phyloP scores from a whole-genome alignment of 495 filamentous ascomycete genomes.

The Penicillium longicatenatum region DNA sequence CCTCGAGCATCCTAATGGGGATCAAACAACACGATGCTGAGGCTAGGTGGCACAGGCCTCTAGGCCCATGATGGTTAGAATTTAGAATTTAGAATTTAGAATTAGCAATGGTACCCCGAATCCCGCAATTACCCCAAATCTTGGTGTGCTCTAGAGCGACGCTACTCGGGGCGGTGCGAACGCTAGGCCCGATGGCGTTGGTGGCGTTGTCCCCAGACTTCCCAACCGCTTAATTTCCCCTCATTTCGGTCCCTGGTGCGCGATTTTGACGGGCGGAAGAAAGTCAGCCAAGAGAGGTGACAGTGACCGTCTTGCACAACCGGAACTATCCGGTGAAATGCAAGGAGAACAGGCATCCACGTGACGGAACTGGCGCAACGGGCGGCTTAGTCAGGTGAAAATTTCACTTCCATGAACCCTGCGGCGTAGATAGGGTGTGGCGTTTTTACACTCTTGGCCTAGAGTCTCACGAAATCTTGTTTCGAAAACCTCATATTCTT shows the following conservation, averaged over 20 bases:
- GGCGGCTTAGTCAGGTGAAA: no score
- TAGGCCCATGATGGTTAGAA: neutral
- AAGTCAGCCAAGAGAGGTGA: neutral
- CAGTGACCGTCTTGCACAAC: no score
- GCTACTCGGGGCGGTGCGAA: neutral
- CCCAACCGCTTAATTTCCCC: neutral
- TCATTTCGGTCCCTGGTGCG: neutral
- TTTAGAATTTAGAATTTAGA: neutral
- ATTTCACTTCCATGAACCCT: no score
- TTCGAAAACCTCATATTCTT: neutral
- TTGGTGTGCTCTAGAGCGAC: neutral
- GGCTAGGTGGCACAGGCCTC: neutral
- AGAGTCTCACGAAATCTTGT: neutral
- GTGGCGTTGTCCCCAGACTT: slow-evolving; percentile 8
- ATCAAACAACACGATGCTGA: neutral
- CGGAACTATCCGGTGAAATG: no score
- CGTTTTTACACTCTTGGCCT: neutral
- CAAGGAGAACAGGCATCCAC: no score
- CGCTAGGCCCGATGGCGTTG: slow-evolving; percentile 14
- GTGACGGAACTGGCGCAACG: neutral
- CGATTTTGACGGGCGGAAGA: neutral
- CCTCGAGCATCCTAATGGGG: neutral
- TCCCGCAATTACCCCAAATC: neutral
- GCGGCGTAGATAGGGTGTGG: neutral
- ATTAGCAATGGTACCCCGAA: neutral